These are phyloP conservation scores for Leishmania turanica DNA, from an alignment of 208 protist genomes.

Conservation along the genomic window DNA sequence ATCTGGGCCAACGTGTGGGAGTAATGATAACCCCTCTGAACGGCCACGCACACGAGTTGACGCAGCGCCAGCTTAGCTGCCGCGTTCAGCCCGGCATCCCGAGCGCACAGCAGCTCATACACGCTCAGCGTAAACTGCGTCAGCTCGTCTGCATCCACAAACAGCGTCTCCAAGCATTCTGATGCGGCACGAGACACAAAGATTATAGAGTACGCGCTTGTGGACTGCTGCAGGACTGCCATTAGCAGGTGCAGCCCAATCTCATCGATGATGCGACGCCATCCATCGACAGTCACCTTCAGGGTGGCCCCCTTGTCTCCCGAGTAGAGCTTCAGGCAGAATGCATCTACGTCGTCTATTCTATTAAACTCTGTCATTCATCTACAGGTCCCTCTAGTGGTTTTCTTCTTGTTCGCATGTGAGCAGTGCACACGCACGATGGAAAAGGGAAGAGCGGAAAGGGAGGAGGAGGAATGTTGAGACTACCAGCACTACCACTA, in stretches of 20 bases:
- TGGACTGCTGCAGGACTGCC: slow-evolving; percentile 38
- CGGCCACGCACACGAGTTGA: slow-evolving; percentile 24
- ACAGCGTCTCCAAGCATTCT: slow-evolving; percentile 43
- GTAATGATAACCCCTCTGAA: slow-evolving; percentile 34
- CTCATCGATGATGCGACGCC: slow-evolving; percentile 29
- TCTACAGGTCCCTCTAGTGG: slow-evolving; percentile 13
- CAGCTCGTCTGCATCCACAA: slow-evolving; percentile 26
- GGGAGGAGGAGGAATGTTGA: neutral
- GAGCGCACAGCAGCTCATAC: slow-evolving; percentile 24
- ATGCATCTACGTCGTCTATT: slow-evolving; percentile 47
- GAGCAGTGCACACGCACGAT: neutral
- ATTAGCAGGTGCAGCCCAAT: slow-evolving; percentile 25
- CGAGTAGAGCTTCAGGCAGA: slow-evolving; percentile 37
- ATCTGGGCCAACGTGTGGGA: slow-evolving; percentile 23
- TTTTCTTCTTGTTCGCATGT: neutral
- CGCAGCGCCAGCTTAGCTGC: slow-evolving; percentile 32
- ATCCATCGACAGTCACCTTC: slow-evolving; percentile 32
- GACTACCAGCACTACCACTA: no score
- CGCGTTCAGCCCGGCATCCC: slow-evolving; percentile 24
- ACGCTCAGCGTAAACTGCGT: slow-evolving; percentile 31
- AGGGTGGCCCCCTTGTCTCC: slow-evolving; percentile 39
- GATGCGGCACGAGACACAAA: slow-evolving; percentile 51
- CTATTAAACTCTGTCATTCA: slow-evolving; percentile 48
- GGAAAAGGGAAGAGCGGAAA: neutral
- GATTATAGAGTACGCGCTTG: slow-evolving; percentile 51